These are phyloP conservation scores for Capsella bursapastoris DNA, from an alignment of 345 rosid genomes.

Conservation along the genomic window DNA sequence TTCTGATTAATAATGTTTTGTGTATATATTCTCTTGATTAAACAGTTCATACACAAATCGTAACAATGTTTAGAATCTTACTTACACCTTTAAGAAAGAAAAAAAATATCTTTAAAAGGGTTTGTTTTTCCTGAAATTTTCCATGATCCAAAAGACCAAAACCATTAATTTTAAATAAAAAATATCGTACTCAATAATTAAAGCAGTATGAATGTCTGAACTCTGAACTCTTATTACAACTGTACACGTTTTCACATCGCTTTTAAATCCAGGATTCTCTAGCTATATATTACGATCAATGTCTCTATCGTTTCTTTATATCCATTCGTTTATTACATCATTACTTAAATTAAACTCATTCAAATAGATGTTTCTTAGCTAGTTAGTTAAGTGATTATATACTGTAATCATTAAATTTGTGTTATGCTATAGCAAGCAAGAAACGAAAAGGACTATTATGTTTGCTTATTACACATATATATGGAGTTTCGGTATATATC, in stretches of 20 bases:
- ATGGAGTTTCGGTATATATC: no score
- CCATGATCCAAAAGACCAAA: background rate
- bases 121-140: background rate
- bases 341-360: background rate
- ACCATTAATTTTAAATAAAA: background rate
- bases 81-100: background rate
- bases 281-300: background rate
- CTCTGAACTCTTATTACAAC: constrained; percentile 3
- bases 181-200: background rate
- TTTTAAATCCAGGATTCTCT: background rate
- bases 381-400: background rate
- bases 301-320: constrained; percentile 28
- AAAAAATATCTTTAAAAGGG: background rate
- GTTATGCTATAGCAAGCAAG: background rate
- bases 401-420: background rate
- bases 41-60: background rate
- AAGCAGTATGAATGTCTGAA: constrained; percentile 4
- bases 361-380: background rate
- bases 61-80: background rate
- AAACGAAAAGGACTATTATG: background rate
- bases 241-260: background rate
- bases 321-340: constrained; percentile 14
- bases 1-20: background rate
- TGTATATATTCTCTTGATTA: background rate
- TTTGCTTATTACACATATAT: no score